phyloP scores from a whole-genome alignment of 202 grass and related monocot species.

The Schoenoplectus tabernaemontani region DNA sequence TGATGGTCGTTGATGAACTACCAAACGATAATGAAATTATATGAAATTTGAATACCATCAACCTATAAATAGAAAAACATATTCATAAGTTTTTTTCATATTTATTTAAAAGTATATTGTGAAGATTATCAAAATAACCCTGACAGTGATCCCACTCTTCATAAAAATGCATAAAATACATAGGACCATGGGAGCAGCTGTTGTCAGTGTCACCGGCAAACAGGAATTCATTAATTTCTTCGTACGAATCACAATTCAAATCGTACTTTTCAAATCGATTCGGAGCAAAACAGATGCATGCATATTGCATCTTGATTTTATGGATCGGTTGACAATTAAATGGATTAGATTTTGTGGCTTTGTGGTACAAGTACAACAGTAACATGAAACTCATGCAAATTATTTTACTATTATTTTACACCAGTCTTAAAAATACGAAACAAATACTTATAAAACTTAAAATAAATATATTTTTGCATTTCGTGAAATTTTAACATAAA shows the following conservation, averaged over 20 bases:
- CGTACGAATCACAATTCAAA: background rate
- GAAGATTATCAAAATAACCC: too few species aligned
- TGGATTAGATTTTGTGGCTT: background rate
- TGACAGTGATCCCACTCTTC: too few species aligned
- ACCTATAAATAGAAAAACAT: too few species aligned
- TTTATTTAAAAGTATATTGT: too few species aligned
- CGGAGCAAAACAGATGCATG: too few species aligned
- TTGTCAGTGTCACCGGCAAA: background rate
- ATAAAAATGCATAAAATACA: too few species aligned
- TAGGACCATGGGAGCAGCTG: conserved; percentile 1
- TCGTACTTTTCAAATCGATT: conserved; percentile 1
- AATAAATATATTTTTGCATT: too few species aligned
- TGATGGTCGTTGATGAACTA: too few species aligned
- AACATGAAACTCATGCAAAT: background rate
- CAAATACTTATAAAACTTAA: background rate
- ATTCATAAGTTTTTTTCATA: too few species aligned
- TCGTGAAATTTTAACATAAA: too few species aligned
- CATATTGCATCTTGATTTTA: background rate
- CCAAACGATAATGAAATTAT: too few species aligned
- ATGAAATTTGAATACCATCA: too few species aligned
- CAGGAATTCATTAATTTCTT: background rate
- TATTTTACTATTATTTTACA: background rate
- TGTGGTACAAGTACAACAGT: background rate
- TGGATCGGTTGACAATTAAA: background rate
- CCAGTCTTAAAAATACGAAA: background rate